Base-by-base conservation (phyloP, 2,329 filamentous ascomycete genomes). In the Paraphaeosphaeria sporulosa region DNA sequence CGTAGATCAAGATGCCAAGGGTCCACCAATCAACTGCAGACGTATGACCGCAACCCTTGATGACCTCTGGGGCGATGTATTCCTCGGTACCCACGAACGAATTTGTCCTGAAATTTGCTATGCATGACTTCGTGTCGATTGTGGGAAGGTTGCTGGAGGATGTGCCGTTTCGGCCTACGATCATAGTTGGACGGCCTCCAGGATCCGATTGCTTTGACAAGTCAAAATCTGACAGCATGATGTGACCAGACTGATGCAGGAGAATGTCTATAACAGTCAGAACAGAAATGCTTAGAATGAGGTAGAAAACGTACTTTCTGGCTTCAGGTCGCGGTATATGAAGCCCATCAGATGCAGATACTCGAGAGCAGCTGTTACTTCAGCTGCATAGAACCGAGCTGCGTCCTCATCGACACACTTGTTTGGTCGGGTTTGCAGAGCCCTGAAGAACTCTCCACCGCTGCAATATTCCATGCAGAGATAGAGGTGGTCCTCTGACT, bases 401-500 rank as follows among this genome's bases (percentile, higher is more conserved):
- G 97, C 95, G 63, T 99, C 95, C 78, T 99, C 95, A 42, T 94
- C 90, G 52, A 99, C 96, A 74, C 93, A 98, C 81, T 98, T 99
- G 71, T 96, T 96, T 10, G 95, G 95, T 32, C 95, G 89, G 6
- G 95, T 98, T 82, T 99, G 95, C 48, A 99, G 84, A 27, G 95
- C 95, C 77, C 95, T 86, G 84, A 99, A 99, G 82, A 99, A 99
- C 79, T 99, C 95, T 63, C 95, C 95, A 67, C 95, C 95, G 71
- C 94, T 98, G 84, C 95, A 99, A 77, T 99, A 99, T 79, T 99
- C 95, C 95, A 99, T 99, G 78, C 95, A 99, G n/a, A 99, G 86
- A 76, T 99, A 99, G 44, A 99, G 86, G 80, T 98, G 94, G 68
- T 99, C 95, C 77, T 99, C 95, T 1, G 95, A 99, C 79, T 99